Evolutionary conservation across 371 early-diverging fungal species (phyloP), one percentile per base, ranked within the genome.

Genomic region (Ordospora pajunii): DNA sequence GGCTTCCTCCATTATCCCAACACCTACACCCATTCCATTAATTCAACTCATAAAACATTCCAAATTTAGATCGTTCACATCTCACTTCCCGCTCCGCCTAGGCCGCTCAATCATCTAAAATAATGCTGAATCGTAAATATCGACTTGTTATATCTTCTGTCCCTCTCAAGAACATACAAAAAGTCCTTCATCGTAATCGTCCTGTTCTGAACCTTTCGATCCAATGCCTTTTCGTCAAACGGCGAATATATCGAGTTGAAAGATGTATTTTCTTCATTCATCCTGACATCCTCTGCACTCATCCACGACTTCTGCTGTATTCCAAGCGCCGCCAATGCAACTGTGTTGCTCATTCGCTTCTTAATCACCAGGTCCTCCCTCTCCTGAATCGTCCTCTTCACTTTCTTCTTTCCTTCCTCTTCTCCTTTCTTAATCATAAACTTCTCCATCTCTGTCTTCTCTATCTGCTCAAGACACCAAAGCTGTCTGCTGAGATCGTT

Each of bases 351-450:
- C 27, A 84, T 58, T 44, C 80, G 67, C 42, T 84, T 86, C 69
- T 86, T 86, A 62, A 86, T 84, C 9, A 82, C 54, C 19, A 86
- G 58, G 70, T 86, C 86, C 67, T 86, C 86, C 69, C 86, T 74
- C 48, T 86, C 86, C 67, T 86, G 83, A 21, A 83, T 76, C 9
- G 54, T 54, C 58, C 78, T 84, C 71, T 79, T 78, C 49, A 77
- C 72, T 64, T 78, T 81, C 53, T 82, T 85, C 51, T 79, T 82
- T 46, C 67, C 40, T 52, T 81, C 76, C 42, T 80, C 81, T 51
- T 82, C 83, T 22, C 71, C 78, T 76, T 70, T 78, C 23, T 81
- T 76, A 22, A 79, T 69, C 11, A 67, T 76, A 25, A 83, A 75
- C 65, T 80, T 83, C 32, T 84, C 84, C 58, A 78, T 53, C 51